Evolutionary conservation across 129 eudicot genomes (phyloP), one percentile per base, ranked within the genome.

Genomic region (Flaveria robusta): DNA sequence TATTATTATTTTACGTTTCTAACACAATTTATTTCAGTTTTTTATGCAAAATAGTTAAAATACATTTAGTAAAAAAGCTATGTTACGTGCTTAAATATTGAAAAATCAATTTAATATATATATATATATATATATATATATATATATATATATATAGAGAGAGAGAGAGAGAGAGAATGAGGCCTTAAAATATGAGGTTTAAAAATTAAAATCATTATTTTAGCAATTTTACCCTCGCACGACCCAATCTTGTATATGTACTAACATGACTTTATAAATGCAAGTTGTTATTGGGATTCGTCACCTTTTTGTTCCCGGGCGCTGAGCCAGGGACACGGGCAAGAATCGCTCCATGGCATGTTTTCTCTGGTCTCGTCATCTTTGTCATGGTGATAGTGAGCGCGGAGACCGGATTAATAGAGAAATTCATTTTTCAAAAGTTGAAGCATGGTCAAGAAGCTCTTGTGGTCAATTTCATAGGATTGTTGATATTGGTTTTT

Each of bases 401-500:
- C 19, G 87, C 93, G 4, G 70, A 70, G 69, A 89, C 87, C 0
- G 96, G 96, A 26, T 58, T 92, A 64, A 75, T 78, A 0, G 86
- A 86, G 66, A 85, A 77, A 43, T 92, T 92, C 46, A 47, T 65
- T 22, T 87, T 86, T 74, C 73, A 66, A 71, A 31, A 74, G 18
- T 77, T 89, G 22, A 45, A 64, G 10, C 81, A 50, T 0, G 63
- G 75, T 63, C 89, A 87, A 81, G 96, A 92, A 83, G 91, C 91
- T 15, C 88, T 89, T 0, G 56, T 92, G 3, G 76, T 89, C 26
- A 89, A 92, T 69, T 92, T 92, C 60, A 89, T 83, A 9, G 97
- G 93, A 26, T 54, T 92, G 29, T 62, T 89, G 45, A 24, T 92
- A 34, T 71, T 89, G 20, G 50, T 87, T 20, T 89, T 85, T 54